These are phyloP conservation scores for Arachnopeziza araneosa DNA, from an alignment of 2,329 filamentous ascomycete species.

Conservation along the genomic window DNA sequence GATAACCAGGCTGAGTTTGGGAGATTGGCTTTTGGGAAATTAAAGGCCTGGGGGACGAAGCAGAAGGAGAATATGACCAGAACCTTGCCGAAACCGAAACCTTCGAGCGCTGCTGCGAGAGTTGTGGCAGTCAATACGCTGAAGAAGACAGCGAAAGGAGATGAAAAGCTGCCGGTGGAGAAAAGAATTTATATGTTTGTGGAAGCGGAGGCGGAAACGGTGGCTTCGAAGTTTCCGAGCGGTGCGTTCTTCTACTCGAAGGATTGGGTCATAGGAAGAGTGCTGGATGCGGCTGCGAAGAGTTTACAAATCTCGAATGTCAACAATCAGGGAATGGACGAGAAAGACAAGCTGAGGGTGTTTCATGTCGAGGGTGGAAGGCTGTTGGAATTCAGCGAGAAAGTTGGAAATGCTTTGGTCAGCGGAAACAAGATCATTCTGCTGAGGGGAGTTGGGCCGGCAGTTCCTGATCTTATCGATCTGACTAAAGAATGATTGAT, in stretches of 20 bases:
- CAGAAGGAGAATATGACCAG: constrained; percentile 55
- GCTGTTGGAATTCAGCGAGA: constrained; percentile 81
- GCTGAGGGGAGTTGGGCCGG: constrained; percentile 76
- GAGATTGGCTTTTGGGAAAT: constrained; percentile 65
- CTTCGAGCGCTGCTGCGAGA: constrained; percentile 57
- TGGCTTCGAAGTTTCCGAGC: constrained; percentile 75
- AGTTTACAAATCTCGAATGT: constrained; percentile 75
- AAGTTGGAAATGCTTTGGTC: constrained; percentile 65
- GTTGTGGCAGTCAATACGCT: constrained; percentile 68
- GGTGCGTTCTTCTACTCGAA: constrained; percentile 75
- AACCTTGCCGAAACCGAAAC: constrained; percentile 57
- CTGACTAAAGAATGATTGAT: background rate
- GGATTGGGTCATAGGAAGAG: constrained; percentile 84
- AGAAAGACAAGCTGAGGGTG: constrained; percentile 75
- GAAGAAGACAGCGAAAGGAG: constrained; percentile 86
- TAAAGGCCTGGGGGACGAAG: constrained; percentile 74
- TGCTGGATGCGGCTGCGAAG: constrained; percentile 73
- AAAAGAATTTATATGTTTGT: constrained; percentile 89
- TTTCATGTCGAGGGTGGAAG: constrained; percentile 91
- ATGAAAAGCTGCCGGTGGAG: constrained; percentile 70
- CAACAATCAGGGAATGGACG: constrained; percentile 71
- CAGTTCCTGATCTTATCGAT: constrained; percentile 65
- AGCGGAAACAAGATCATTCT: constrained; percentile 89
- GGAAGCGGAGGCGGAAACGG: constrained; percentile 83
- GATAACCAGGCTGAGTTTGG: constrained; percentile 54